Evolutionary conservation across 306 rosid species (phyloP).

Genomic region (Alnus glutinosa): DNA sequence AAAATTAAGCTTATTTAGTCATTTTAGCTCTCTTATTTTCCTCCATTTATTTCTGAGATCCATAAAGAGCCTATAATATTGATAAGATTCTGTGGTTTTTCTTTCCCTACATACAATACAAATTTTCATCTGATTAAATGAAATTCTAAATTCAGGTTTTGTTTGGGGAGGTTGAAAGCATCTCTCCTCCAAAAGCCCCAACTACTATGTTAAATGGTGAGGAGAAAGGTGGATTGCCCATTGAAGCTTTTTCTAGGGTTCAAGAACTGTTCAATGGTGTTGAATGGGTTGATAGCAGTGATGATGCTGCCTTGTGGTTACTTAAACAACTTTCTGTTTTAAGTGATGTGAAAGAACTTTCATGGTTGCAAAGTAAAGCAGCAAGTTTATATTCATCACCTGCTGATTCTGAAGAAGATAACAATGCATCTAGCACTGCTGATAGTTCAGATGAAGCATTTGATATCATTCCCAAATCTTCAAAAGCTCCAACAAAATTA

Average conservation of each 20-base stretch:
- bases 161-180: slow-evolving; percentile 90
- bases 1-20: background rate
- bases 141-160: slow-evolving; percentile 61
- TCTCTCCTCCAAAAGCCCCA: slow-evolving; percentile 77
- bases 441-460: slow-evolving; percentile 93
- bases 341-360: slow-evolving; percentile 75
- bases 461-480: slow-evolving; percentile 62
- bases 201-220: slow-evolving; percentile 81
- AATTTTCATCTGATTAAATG: slow-evolving; percentile 30
- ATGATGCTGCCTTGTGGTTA: slow-evolving; percentile 94
- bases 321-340: slow-evolving; percentile 78
- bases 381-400: slow-evolving; percentile 76
- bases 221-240: slow-evolving; percentile 94
- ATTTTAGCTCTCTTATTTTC: background rate
- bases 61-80: slow-evolving; percentile 2
- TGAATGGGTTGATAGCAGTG: slow-evolving; percentile 85
- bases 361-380: slow-evolving; percentile 71
- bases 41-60: slow-evolving; percentile 2
- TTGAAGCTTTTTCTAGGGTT: slow-evolving; percentile 97
- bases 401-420: slow-evolving; percentile 91
- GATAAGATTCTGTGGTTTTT: slow-evolving; percentile 13
- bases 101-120: slow-evolving; percentile 10
- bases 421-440: slow-evolving; percentile 83
- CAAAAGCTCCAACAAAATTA: slow-evolving; percentile 50
- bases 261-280: slow-evolving; percentile 90